Base-by-base conservation (phyloP, 2,329 filamentous ascomycete genomes). In the Pseudocercospora eumusae region DNA sequence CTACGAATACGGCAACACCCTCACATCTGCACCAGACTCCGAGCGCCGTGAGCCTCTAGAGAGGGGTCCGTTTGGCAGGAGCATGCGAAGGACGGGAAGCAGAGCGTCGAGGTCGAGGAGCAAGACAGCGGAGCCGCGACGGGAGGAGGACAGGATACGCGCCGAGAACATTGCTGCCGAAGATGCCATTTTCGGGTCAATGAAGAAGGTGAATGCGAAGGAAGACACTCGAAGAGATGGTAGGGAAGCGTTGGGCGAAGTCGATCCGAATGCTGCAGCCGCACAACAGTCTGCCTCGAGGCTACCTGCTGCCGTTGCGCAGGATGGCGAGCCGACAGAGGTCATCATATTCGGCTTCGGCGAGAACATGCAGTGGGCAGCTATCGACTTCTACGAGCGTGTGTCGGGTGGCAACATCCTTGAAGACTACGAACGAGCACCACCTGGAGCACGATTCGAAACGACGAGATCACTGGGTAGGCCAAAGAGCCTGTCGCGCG, bases 361-460 rank as follows among this genome's bases (percentile, higher is more conserved):
- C 79, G 88, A 77, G 83, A 81, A 84, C 4, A 74, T 76, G 7
- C 84, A 87, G 73, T 97, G 95, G 84, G 92, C 93, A 27, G 92
- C 92, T 33, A 88, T 98, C 69, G 87, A 90, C 68, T 91, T 91
- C 77, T 98, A 90, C 78, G 93, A 97, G 79, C 85, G 88, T 63
- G 87, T 96, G 45, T 93, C 91, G 6, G 77, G 79, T 31, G 93
- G 93, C 25, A 80, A 86, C 65, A 91, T 97, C 74, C 93, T 93
- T 76, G 93, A 98, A 78, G 93, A 97, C 77, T 98, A 98, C 76
- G 87, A 92, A 8, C 88, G 93, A 65, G 88, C 90, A 66, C 89
- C 93, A n/a, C 90, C 91, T 2, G 82, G 86, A 60, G 83, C 87
- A 65, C 84, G 89, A 1, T 93, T 89, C 79, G 89, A 91, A 64